Conservation (phyloP, 768 basidiomycete species). For the Tylopilus intermedius region DNA sequence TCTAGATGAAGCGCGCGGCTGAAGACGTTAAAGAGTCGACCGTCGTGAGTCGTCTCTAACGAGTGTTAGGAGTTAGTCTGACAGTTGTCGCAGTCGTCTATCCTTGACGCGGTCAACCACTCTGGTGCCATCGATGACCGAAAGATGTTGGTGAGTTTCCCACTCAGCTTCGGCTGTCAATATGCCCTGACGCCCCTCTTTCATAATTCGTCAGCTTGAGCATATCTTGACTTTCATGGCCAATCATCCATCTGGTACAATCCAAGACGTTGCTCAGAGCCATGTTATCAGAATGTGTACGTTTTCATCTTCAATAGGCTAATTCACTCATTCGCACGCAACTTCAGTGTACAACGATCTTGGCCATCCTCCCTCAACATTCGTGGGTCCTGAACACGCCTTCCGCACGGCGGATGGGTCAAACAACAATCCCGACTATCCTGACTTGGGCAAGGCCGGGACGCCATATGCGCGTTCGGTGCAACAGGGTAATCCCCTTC, state of each 20-base stretch:
- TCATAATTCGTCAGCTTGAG: constrained; percentile 50
- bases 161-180: not conserved
- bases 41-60: constrained; percentile 12
- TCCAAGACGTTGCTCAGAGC: constrained; percentile 37
- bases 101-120: constrained; percentile 58
- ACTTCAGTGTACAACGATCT: constrained; percentile 74
- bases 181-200: not conserved
- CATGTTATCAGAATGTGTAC: constrained; percentile 49
- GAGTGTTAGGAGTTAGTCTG: not conserved
- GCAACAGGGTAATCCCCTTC: constrained; percentile 61
- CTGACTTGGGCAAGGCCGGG: constrained; percentile 73
- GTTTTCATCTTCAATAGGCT: constrained; percentile 21
- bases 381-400: constrained; percentile 54
- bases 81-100: constrained; percentile 40
- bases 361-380: constrained; percentile 70
- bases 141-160: constrained; percentile 59
- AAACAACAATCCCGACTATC: constrained; percentile 64
- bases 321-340: not conserved
- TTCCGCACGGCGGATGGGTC: constrained; percentile 77
- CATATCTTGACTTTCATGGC: constrained; percentile 62
- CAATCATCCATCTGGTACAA: constrained; percentile 44
- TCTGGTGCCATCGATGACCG: constrained; percentile 68
- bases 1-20: constrained; percentile 26
- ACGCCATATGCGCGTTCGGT: constrained; percentile 82
- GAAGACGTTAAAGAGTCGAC: constrained; percentile 29